Conservation (phyloP, 2,329 filamentous ascomycete species). For the Akanthomyces uredinophilus region DNA sequence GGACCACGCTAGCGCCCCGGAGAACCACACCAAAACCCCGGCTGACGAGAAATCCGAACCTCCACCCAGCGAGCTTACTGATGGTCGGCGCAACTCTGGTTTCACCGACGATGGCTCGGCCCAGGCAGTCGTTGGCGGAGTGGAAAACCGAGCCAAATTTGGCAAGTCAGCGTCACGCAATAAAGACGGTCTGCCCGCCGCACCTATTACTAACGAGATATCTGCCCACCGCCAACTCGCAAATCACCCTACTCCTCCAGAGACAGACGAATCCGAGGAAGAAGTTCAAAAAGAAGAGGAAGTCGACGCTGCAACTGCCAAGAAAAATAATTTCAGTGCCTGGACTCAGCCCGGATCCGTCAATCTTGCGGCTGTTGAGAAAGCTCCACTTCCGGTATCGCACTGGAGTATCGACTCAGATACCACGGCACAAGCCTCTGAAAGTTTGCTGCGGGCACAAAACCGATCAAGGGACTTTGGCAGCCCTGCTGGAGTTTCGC, state of each 20-base stretch:
- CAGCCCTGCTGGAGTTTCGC: not conserved
- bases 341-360: slow-evolving; percentile 26
- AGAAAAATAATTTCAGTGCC: not conserved
- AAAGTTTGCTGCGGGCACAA: slow-evolving; percentile 18
- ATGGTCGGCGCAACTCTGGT: not conserved
- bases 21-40: slow-evolving; percentile 1
- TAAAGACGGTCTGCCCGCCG: slow-evolving; percentile 22
- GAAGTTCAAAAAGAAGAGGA: slow-evolving; percentile 27
- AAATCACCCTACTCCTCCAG: slow-evolving; percentile 47
- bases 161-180: slow-evolving; percentile 3
- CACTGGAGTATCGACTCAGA: slow-evolving; percentile 16
- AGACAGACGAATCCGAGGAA: slow-evolving; percentile 44
- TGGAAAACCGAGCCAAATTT: slow-evolving; percentile 11
- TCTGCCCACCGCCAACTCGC: slow-evolving; percentile 2
- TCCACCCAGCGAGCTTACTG: slow-evolving; percentile 6
- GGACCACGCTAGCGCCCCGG: slow-evolving; percentile 7
- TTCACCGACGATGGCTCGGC: slow-evolving; percentile 11
- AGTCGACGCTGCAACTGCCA: slow-evolving; percentile 21
- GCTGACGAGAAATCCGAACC: slow-evolving; percentile 10
- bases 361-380: not conserved
- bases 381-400: slow-evolving; percentile 12
- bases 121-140: not conserved
- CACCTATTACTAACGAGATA: slow-evolving; percentile 19
- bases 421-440: slow-evolving; percentile 2
- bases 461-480: not conserved